Conservation (phyloP, 164 flowering plant genomes). For the Chimonanthus praecox region DNA sequence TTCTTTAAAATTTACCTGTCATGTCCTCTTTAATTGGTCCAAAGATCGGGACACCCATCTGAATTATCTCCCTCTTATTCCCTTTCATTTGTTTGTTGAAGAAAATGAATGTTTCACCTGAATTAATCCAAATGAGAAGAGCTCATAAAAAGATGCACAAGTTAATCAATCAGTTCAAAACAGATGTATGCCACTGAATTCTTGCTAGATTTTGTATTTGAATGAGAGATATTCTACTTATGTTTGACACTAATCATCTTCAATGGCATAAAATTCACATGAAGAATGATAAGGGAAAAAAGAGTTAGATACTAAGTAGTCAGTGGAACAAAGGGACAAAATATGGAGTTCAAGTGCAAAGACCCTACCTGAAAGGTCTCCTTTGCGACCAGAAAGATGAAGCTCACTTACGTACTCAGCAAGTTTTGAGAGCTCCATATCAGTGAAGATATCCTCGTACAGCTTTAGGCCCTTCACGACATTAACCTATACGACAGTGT, state of each 20-base stretch:
- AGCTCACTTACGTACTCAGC: constrained; percentile 57
- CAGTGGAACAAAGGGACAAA: background rate
- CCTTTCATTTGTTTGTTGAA: constrained; percentile 90
- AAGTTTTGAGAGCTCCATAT: constrained; percentile 62
- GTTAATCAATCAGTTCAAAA: background rate
- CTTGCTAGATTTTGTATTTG: too few species aligned
- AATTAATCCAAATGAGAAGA: constrained; percentile 4
- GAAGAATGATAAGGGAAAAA: too few species aligned
- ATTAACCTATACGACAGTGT: constrained; percentile 64
- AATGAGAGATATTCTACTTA: background rate
- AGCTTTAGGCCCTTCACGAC: constrained; percentile 88
- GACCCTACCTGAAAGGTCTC: constrained; percentile 69
- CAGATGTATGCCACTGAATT: background rate
- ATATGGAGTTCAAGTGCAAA: background rate
- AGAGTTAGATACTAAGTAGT: background rate
- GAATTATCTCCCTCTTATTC: constrained; percentile 84
- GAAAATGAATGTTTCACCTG: constrained; percentile 79
- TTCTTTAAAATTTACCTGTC: constrained; percentile 25
- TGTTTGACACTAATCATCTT: background rate
- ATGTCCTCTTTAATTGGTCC: constrained; percentile 60
- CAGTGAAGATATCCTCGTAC: constrained; percentile 72
- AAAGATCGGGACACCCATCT: constrained; percentile 87
- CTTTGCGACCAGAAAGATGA: constrained; percentile 71
- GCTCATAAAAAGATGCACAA: background rate
- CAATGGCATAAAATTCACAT: background rate